These are phyloP conservation scores for Centella asiatica DNA, from an alignment of 129 eudicot species.

Conservation along the genomic window DNA sequence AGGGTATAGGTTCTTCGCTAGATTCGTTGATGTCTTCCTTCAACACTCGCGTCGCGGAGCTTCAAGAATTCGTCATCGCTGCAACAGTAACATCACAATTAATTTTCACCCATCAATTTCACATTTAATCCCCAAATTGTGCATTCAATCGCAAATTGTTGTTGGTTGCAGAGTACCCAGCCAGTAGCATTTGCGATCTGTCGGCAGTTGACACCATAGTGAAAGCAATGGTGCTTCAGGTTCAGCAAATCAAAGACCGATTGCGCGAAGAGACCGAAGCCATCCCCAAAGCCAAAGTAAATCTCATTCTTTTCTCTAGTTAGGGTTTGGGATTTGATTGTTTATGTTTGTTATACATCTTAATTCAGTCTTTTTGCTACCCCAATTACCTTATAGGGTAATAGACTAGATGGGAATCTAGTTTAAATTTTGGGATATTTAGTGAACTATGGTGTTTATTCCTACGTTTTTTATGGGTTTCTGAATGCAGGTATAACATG, in stretches of 20 bases:
- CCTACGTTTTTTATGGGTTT: no score
- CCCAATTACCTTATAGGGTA: no score
- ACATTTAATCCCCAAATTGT: background rate
- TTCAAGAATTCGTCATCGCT: conserved; percentile 87
- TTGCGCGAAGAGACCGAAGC: conserved; percentile 80
- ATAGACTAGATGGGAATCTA: no score
- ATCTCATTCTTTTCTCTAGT: background rate
- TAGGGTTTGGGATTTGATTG: background rate
- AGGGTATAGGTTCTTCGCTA: conserved; percentile 56
- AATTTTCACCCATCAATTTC: background rate
- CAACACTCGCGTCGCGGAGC: conserved; percentile 76
- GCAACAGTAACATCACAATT: conserved; percentile 44
- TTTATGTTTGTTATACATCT: background rate
- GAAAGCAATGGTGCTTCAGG: conserved; percentile 77
- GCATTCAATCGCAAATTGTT: background rate
- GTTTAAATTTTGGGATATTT: no score
- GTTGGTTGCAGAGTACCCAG: conserved; percentile 60
- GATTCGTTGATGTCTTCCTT: conserved; percentile 61
- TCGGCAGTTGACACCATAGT: conserved; percentile 55
- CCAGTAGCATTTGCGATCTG: conserved; percentile 60
- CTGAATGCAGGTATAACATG: no score
- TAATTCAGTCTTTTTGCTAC: background rate
- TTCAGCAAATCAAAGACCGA: conserved; percentile 59
- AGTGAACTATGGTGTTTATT: no score
- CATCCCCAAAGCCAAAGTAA: conserved; percentile 78